phyloP scores from a whole-genome alignment of 2,329 filamentous ascomycete genomes.

The Colletotrichum brevisporum region DNA sequence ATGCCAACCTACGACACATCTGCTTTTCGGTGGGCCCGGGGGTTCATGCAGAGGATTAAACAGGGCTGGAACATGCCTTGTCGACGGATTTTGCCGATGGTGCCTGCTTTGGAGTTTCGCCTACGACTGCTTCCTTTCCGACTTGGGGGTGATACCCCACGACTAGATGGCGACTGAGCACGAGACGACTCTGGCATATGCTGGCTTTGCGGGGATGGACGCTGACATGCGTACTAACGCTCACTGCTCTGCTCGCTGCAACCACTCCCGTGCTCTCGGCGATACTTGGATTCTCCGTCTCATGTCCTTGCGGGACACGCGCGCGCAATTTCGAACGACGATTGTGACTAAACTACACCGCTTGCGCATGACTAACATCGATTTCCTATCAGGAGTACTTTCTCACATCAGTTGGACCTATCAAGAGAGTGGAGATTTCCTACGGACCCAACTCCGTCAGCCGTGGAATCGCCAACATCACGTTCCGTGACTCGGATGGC shows the following conservation, averaged over 20 bases:
- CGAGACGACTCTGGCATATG: conserved; percentile 7
- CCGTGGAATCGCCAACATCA: conserved; percentile 92
- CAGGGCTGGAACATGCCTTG: conserved; percentile 8
- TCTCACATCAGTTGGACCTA: conserved; percentile 84
- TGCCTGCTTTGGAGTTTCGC: conserved; percentile 15
- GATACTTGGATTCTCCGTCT: conserved; percentile 41
- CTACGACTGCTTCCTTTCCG: conserved; percentile 24
- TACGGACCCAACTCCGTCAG: conserved; percentile 95
- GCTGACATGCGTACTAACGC: conserved; percentile 43
- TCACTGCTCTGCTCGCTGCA: conserved; percentile 55
- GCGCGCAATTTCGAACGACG: conserved; percentile 41
- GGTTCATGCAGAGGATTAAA: conserved; percentile 2
- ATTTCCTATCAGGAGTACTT: conserved; percentile 92
- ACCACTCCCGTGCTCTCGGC: conserved; percentile 23
- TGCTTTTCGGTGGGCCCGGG: neutral
- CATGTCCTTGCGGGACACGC: conserved; percentile 43
- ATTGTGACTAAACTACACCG: conserved; percentile 50
- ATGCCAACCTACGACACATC: conserved; percentile 16
- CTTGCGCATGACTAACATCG: conserved; percentile 75
- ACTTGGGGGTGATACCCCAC: conserved; percentile 39
- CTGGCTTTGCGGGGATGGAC: conserved; percentile 20
- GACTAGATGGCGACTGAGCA: conserved; percentile 30
- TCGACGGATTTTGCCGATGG: neutral
- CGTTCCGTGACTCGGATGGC: conserved; percentile 84
- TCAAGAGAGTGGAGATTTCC: conserved; percentile 91